phyloP scores from a whole-genome alignment of 2,329 filamentous ascomycete species.

The Aspergillus carbonarius region DNA sequence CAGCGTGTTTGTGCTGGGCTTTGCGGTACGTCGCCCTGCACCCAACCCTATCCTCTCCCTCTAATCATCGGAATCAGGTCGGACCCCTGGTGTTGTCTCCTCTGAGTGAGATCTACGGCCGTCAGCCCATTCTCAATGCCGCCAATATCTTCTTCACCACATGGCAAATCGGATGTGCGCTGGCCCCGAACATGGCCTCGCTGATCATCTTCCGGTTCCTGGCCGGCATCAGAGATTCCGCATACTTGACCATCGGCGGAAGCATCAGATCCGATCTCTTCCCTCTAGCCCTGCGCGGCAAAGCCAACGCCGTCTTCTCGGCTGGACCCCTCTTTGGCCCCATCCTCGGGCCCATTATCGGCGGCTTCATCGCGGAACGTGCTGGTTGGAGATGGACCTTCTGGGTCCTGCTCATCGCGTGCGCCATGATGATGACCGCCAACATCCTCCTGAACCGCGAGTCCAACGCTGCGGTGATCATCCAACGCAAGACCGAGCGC shows the following conservation, averaged over 20 bases:
- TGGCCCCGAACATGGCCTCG: slow-evolving; percentile 8
- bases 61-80: slow-evolving; percentile 5
- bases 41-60: too few species aligned
- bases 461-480: slow-evolving; percentile 5
- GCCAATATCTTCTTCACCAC: slow-evolving; percentile 39
- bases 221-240: slow-evolving; percentile 7
- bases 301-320: slow-evolving; percentile 5
- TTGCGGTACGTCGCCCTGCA: neutral
- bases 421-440: neutral
- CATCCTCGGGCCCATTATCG: slow-evolving; percentile 49
- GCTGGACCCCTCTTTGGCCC: slow-evolving; percentile 27
- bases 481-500: slow-evolving; percentile 5
- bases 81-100: slow-evolving; percentile 63
- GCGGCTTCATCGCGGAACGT: slow-evolving; percentile 51
- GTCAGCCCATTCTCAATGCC: slow-evolving; percentile 49
- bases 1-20: slow-evolving; percentile 7
- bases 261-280: slow-evolving; percentile 23
- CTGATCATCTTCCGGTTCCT: slow-evolving; percentile 13
- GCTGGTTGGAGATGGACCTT: slow-evolving; percentile 57
- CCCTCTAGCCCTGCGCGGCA: neutral
- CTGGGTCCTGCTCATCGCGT: slow-evolving; percentile 44
- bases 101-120: slow-evolving; percentile 63
- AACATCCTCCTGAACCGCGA: slow-evolving; percentile 12
- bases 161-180: slow-evolving; percentile 11
- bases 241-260: slow-evolving; percentile 8